phyloP scores from a whole-genome alignment of 176 grass and related monocot genomes.

The Melocanna baccifera region DNA sequence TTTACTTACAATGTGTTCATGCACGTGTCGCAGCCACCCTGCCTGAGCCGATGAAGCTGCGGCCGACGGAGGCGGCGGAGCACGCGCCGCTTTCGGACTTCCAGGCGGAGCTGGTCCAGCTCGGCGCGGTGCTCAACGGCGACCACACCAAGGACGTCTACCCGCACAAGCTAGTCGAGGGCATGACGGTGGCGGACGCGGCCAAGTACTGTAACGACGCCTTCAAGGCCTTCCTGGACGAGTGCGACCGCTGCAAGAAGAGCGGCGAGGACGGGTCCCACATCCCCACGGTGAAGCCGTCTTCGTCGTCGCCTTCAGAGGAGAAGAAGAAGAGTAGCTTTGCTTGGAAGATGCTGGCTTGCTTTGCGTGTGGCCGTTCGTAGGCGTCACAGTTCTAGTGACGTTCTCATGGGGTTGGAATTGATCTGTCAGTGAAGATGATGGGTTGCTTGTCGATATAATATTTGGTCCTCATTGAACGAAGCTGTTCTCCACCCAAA shows the following conservation, averaged over 20 bases:
- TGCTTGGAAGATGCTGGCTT: slow-evolving; percentile 42
- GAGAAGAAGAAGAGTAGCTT: slow-evolving; percentile 17
- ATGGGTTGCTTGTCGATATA: not conserved
- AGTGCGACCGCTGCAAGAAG: slow-evolving; percentile 56
- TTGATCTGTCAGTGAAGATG: not conserved
- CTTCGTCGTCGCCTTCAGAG: not conserved
- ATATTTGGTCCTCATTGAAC: not conserved
- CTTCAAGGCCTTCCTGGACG: slow-evolving; percentile 42
- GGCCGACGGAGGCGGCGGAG: slow-evolving; percentile 45
- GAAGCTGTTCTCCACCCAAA: too few species aligned
- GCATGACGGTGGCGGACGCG: slow-evolving; percentile 65
- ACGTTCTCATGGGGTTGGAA: not conserved
- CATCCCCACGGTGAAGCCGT: slow-evolving; percentile 44
- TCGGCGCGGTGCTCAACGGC: slow-evolving; percentile 60
- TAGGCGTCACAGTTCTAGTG: not conserved
- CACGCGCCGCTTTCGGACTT: slow-evolving; percentile 6
- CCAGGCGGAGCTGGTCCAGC: too few species aligned
- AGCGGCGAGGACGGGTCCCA: slow-evolving; percentile 49
- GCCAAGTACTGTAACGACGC: slow-evolving; percentile 47
- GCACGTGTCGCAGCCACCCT: slow-evolving; percentile 29
- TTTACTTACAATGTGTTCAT: not conserved
- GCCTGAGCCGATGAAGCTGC: slow-evolving; percentile 57
- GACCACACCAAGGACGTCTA: slow-evolving; percentile 52
- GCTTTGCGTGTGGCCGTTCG: slow-evolving; percentile 39
- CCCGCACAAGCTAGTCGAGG: slow-evolving; percentile 61